Conservation (phyloP, 202 grass and related monocot species). For the Cymbopogon flexuosus region DNA sequence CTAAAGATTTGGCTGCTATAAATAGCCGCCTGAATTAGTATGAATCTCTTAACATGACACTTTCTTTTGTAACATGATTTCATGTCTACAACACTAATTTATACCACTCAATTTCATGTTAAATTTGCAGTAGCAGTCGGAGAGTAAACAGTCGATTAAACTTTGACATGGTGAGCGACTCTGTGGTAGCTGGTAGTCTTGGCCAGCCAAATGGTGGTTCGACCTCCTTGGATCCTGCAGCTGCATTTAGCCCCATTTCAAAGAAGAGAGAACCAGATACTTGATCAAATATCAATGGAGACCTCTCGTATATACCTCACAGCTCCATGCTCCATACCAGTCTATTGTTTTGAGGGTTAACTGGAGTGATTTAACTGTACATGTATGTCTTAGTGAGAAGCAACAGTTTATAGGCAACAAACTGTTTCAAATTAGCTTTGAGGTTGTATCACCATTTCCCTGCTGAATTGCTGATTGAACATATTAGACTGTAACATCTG, state of each 20-base stretch:
- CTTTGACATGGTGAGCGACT: constrained; percentile 87
- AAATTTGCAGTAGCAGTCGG: constrained; percentile 46
- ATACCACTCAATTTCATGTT: constrained; percentile 21
- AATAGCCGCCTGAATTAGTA: constrained; percentile 81
- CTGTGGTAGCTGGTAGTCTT: constrained; percentile 73
- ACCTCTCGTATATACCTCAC: constrained; percentile 37
- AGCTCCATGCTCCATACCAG: constrained; percentile 18
- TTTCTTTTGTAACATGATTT: not conserved
- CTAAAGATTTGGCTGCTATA: constrained; percentile 83
- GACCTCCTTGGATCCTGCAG: constrained; percentile 43
- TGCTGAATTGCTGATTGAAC: constrained; percentile 13
- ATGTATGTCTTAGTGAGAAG: constrained; percentile 42
- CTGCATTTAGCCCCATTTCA: constrained; percentile 47
- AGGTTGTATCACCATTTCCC: constrained; percentile 29
- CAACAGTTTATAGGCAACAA: constrained; percentile 19
- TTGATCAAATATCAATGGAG: constrained; percentile 39
- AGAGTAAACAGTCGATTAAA: constrained; percentile 73
- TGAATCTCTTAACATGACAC: constrained; percentile 11
- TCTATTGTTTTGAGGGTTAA: constrained; percentile 40
- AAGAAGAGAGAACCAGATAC: constrained; percentile 58
- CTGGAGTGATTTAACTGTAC: constrained; percentile 40
- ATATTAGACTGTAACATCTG: constrained; percentile 4
- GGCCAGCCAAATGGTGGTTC: constrained; percentile 59
- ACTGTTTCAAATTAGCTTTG: constrained; percentile 34
- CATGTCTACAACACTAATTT: constrained; percentile 20